Base-by-base conservation (phyloP, 495 filamentous ascomycete genomes). In the Immersiella caudata region DNA sequence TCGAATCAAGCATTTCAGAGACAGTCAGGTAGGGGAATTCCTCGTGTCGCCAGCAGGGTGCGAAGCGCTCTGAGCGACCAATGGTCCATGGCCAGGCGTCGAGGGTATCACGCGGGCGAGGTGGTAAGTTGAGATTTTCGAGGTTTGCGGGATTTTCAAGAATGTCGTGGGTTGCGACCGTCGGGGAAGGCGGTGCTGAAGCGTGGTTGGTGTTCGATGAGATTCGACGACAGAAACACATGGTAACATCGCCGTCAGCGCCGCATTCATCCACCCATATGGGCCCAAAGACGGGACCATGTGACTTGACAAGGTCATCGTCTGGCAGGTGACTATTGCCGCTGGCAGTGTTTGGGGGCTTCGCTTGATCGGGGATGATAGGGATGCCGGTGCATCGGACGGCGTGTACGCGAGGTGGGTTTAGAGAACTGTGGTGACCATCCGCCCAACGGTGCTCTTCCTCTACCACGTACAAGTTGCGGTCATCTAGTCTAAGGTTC, bases 1-100 rank as follows among this genome's bases (percentile, higher is more conserved):
- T 68, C 6, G 71, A 70, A 58, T 90, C 87, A 0, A 80, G 76
- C 51, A 82, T 80, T 55, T 90, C 82, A 22, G 83, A 76, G 29
- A 90, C 79, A 1, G 85, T 85, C n/a, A 85, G 72, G 66, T 85
- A 83, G 0, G 83, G 84, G 61, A 84, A 84, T 56, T 82, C 81
- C 57, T 83, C 80, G 71, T 86, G 84, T 18, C 84, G 78, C 84
- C 83, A 86, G 71, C 84, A 86, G 5, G 83, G 81, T 3, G 83
- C 79, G 57, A 71, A 71, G 22, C 79, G 63, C 40, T 46, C 40
- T 14, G 40, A 46, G 16, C 11, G 40, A 12, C n/a, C 62, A 18
- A 29, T 35, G 16, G 46, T 54, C 62, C 50, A 35, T 6, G 22
- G 46, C 46, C 50, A 64, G 49, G 50, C 16, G 18, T 11, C 49